Base-by-base conservation (phyloP, 2,329 filamentous ascomycete species). In the Rhexocercosporidium sp. region DNA sequence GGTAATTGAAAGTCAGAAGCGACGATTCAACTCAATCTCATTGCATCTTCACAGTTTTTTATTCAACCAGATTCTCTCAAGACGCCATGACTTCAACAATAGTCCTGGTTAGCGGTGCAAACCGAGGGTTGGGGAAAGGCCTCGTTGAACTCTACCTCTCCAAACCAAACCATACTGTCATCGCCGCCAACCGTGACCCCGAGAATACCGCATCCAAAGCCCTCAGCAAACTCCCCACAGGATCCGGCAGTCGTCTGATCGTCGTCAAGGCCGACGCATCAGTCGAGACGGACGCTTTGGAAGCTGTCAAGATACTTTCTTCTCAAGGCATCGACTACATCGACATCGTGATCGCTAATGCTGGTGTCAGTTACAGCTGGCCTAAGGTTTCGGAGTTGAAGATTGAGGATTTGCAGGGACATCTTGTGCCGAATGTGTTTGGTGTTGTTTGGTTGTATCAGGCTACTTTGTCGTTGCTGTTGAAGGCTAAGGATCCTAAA, bases 311-410 rank as follows among this genome's bases (percentile, higher is more conserved):
- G 25, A 68, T 75, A 3, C 72, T 82, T 0, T 31, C 63, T 2
- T 68, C 78, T 12, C 62, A 72, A 53, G 77, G 77, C 3, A 81
- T 86, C 69, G 70, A 75, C 11, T 73, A 78, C 34, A 67, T 87
- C 2, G 84, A 87, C 68, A 72, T 85, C 9, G 79, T 87, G 4
- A 81, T 87, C 59, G 82, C 84, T 37, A 87, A 87, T 72, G 83
- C 84, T 0, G 84, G 79, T 18, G 79, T 83, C 11, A 71, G 72
- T 3, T 73, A 76, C 5, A 46, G 67, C 4, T 81, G 68, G 34
- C 77, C 77, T 0, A 59, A 18, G 1, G 72, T 74, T 0, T 75
- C 79, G 1, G 69, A 73, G 1, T 75, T 78, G 74, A 54, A 47
- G 20, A 20, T 49, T 27, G 57, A 77, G 11, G 79, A 81, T n/a